Evolutionary conservation across 2,329 filamentous ascomycete genomes (phyloP).

Genomic region (Talaromyces rugulosus): DNA sequence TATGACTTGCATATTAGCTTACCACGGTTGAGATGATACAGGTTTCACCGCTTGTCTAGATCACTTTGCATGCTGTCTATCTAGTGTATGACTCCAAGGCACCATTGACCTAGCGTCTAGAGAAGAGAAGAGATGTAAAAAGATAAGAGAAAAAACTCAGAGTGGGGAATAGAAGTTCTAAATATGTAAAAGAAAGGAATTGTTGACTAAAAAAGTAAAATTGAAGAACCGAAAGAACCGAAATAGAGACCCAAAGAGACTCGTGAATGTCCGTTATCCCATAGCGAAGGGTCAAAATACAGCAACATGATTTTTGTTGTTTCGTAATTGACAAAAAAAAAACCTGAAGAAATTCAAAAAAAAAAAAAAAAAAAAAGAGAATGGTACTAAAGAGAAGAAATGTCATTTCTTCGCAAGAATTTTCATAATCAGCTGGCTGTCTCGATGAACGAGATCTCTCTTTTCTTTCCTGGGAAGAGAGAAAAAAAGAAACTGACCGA

Average conservation of each 20-base stretch:
- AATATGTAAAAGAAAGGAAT: not conserved
- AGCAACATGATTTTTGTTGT: not conserved
- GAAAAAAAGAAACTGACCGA: not conserved
- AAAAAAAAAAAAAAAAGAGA: not conserved
- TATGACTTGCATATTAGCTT: no score
- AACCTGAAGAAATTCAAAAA: not conserved
- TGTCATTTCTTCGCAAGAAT: not conserved
- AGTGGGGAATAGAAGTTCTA: not conserved
- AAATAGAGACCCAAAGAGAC: not conserved
- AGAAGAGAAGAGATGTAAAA: conserved; percentile 5
- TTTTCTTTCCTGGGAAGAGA: not conserved
- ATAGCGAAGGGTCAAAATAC: not conserved
- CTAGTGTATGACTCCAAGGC: not conserved
- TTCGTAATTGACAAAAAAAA: not conserved
- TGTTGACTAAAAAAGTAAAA: not conserved
- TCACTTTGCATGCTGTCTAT: not conserved
- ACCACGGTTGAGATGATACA: no score
- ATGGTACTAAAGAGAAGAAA: not conserved
- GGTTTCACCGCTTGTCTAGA: not conserved
- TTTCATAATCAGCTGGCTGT: not conserved
- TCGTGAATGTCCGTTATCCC: not conserved
- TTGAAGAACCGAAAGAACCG: not conserved
- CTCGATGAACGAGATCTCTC: not conserved
- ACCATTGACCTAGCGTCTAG: not conserved
- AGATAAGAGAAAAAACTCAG: conserved; percentile 1